phyloP scores from a whole-genome alignment of 257 asterid genomes.

The Fraxinus cuspidata region DNA sequence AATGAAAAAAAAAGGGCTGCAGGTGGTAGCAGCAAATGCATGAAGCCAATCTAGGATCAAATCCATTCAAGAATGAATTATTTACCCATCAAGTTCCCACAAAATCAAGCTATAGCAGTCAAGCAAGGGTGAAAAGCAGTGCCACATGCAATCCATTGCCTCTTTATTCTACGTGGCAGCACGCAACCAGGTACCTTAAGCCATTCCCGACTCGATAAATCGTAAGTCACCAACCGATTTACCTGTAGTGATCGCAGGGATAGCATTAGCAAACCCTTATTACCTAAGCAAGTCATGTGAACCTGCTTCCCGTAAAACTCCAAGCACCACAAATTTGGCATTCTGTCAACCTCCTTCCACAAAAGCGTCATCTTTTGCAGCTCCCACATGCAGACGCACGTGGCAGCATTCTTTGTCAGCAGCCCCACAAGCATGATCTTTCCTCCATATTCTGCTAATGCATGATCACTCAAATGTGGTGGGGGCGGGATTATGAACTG shows the following conservation, averaged over 20 bases:
- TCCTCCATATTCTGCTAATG: slow-evolving; percentile 80
- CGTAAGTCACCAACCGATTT: slow-evolving; percentile 77
- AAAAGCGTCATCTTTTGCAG: slow-evolving; percentile 91
- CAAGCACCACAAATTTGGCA: slow-evolving; percentile 99
- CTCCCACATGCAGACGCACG: slow-evolving; percentile 98
- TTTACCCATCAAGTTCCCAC: background rate
- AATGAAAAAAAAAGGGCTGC: background rate
- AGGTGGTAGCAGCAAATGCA: background rate
- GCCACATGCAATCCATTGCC: slow-evolving; percentile 88
- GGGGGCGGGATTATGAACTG: slow-evolving; percentile 74
- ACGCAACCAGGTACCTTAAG: slow-evolving; percentile 84
- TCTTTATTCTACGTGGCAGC: slow-evolving; percentile 70
- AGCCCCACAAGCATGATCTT: slow-evolving; percentile 90
- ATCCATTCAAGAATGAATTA: background rate
- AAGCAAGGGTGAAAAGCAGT: slow-evolving; percentile 83
- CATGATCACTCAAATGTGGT: slow-evolving; percentile 57
- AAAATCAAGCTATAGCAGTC: slow-evolving; percentile 67
- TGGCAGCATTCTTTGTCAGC: slow-evolving; percentile 88
- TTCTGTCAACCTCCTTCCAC: slow-evolving; percentile 99
- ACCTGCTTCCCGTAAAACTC: slow-evolving; percentile 99
- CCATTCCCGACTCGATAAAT: slow-evolving; percentile 76
- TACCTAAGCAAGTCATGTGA: slow-evolving; percentile 92
- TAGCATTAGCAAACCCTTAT: slow-evolving; percentile 84
- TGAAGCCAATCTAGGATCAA: slow-evolving; percentile 6
- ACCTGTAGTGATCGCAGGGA: slow-evolving; percentile 82